Percentiles rank a stretch among this genome's conserved stretches.
Conservation (phyloP, 2,329 filamentous ascomycete genomes). For the Fusarium torulosum region DNA sequence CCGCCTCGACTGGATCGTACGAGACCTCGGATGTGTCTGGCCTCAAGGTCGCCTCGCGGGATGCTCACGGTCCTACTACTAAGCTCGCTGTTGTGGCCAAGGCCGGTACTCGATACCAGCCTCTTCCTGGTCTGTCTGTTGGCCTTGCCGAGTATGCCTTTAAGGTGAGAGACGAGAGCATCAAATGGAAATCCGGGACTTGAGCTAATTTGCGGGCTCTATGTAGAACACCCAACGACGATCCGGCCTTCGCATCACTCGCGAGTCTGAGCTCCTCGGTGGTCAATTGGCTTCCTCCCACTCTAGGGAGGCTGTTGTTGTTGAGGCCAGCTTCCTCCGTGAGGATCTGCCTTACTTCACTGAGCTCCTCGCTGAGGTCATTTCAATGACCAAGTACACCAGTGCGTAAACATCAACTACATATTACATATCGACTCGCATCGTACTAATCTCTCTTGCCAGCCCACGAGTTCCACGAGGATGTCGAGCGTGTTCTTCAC, state of each 20-base stretch:
- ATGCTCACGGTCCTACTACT: slow-evolving; percentile 87
- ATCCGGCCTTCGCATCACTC: slow-evolving; percentile 90
- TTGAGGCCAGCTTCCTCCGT: slow-evolving; percentile 94
- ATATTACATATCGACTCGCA: slow-evolving; percentile 6
- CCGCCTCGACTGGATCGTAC: slow-evolving; percentile 80
- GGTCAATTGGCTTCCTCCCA: slow-evolving; percentile 89
- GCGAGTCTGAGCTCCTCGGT: slow-evolving; percentile 95
- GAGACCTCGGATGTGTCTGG: slow-evolving; percentile 87
- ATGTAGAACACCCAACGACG: slow-evolving; percentile 84
- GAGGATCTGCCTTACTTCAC: slow-evolving; percentile 97
- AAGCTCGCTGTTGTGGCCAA: slow-evolving; percentile 93
- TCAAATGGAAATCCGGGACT: slow-evolving; percentile 25
- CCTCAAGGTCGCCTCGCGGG: slow-evolving; percentile 92
- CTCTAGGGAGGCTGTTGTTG: slow-evolving; percentile 90
- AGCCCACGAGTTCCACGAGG: slow-evolving; percentile 94
- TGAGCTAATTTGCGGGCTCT: slow-evolving; percentile 63
- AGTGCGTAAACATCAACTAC: slow-evolving; percentile 61
- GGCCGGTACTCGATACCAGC: slow-evolving; percentile 93
- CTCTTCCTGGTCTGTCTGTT: slow-evolving; percentile 87
- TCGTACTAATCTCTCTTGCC: slow-evolving; percentile 28
- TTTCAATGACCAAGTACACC: slow-evolving; percentile 88
- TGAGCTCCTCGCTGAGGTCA: slow-evolving; percentile 93
- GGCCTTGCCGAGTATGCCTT: slow-evolving; percentile 96
- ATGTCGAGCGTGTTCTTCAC: slow-evolving; percentile 82
- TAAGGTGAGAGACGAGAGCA: slow-evolving; percentile 72